Conservation (phyloP, 257 asterid genomes). For the Jacaranda mimosifolia region DNA sequence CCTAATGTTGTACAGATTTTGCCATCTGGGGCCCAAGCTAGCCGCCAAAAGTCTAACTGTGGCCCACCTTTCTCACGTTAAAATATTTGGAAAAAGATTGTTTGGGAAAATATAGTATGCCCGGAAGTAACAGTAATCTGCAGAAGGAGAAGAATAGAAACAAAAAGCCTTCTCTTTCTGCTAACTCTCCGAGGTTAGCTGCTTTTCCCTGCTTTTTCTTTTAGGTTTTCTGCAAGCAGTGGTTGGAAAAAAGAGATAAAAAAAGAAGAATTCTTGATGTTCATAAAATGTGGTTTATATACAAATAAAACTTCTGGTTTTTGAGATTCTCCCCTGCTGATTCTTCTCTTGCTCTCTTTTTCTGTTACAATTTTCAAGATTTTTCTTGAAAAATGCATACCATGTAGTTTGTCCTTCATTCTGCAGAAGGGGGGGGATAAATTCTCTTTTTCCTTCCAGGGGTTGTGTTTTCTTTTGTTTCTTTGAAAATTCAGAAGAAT, state of each 20-base stretch:
- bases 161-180: constrained; percentile 29
- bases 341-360: constrained; percentile 16
- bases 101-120: constrained; percentile 39
- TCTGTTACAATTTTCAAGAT: constrained; percentile 19
- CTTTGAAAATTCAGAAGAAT: constrained; percentile 31
- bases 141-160: constrained; percentile 38
- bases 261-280: constrained; percentile 18
- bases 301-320: constrained; percentile 4
- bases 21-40: constrained; percentile 33
- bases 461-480: constrained; percentile 22
- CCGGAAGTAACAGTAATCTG: constrained; percentile 41
- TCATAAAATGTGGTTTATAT: constrained; percentile 6
- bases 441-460: constrained; percentile 16
- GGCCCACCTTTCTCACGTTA: constrained; percentile 46
- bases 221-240: constrained; percentile 30
- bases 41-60: constrained; percentile 24
- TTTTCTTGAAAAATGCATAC: background rate
- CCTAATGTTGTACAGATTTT: constrained; percentile 21
- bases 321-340: constrained; percentile 29
- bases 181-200: constrained; percentile 37
- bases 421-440: background rate
- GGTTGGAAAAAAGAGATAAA: background rate
- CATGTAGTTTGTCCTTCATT: background rate
- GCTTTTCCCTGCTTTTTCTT: constrained; percentile 23
- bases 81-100: constrained; percentile 36